Percentiles rank a stretch among this genome's conserved stretches.
Evolutionary conservation across 2,329 filamentous ascomycete genomes (phyloP).

Genomic region (Trichoderma semiorbis): DNA sequence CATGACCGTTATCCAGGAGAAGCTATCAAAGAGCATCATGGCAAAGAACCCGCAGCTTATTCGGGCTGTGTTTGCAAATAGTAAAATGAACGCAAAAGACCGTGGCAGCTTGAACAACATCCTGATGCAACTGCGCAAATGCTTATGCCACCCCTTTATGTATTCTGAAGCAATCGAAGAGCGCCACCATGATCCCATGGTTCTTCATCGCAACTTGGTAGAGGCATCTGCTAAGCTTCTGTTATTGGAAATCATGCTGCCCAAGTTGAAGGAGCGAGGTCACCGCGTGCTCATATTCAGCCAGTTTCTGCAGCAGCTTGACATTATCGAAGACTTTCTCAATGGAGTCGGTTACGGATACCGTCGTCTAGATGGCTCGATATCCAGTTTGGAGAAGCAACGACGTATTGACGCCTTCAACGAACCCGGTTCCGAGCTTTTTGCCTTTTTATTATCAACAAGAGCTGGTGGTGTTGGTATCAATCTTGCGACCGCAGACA

Average conservation of each 20-base stretch:
- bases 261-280: constrained; percentile 78
- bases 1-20: constrained; percentile 91
- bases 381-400: constrained; percentile 83
- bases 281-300: constrained; percentile 94
- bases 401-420: constrained; percentile 94
- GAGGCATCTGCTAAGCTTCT: constrained; percentile 90
- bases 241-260: constrained; percentile 78
- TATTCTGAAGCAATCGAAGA: constrained; percentile 92
- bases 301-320: constrained; percentile 85
- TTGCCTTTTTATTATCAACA: constrained; percentile 90
- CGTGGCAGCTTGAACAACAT: constrained; percentile 88
- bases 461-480: constrained; percentile 95
- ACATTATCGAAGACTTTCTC: constrained; percentile 90
- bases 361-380: constrained; percentile 79
- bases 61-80: constrained; percentile 74
- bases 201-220: constrained; percentile 75
- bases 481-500: constrained; percentile 94
- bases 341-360: constrained; percentile 68
- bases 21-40: constrained; percentile 89
- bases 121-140: constrained; percentile 90
- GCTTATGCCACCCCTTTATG: constrained; percentile 91
- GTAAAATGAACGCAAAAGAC: constrained; percentile 65
- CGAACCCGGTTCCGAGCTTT: constrained; percentile 73
- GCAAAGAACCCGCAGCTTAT: constrained; percentile 87
- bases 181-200: constrained; percentile 55